These are phyloP conservation scores for Pestalotiopsis sp. DNA, from an alignment of 2,329 filamentous ascomycete genomes.

Conservation along the genomic window DNA sequence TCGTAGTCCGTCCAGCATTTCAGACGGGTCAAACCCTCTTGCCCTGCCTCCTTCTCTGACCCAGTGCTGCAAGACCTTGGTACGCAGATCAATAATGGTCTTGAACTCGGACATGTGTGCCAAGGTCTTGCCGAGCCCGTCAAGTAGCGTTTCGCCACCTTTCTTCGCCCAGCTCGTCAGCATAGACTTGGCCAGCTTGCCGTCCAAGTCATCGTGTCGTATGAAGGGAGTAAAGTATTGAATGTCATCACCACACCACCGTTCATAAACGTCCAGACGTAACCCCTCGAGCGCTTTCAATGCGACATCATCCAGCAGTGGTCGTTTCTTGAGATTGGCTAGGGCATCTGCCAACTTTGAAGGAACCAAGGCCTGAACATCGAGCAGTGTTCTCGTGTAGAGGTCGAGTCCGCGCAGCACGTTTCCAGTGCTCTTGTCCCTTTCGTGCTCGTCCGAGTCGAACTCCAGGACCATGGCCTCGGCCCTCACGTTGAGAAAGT, in stretches of 20 bases:
- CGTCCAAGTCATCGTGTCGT: constrained; percentile 74
- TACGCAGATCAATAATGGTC: constrained; percentile 69
- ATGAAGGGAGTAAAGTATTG: constrained; percentile 86
- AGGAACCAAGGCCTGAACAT: constrained; percentile 77
- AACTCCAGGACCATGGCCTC: constrained; percentile 68
- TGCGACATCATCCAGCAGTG: constrained; percentile 71
- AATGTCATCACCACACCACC: constrained; percentile 83
- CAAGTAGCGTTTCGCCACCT: constrained; percentile 59
- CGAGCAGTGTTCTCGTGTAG: constrained; percentile 75
- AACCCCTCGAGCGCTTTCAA: constrained; percentile 69
- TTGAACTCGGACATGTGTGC: constrained; percentile 65
- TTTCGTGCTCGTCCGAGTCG: constrained; percentile 46
- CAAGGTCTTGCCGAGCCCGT: constrained; percentile 64
- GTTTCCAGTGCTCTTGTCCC: constrained; percentile 41
- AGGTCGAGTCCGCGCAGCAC: constrained; percentile 69
- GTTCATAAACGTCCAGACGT: constrained; percentile 74
- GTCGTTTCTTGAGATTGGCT: constrained; percentile 65
- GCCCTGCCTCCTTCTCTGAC: constrained; percentile 67
- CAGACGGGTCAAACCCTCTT: constrained; percentile 66
- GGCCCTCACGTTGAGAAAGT: constrained; percentile 75
- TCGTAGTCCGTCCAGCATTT: constrained; percentile 70
- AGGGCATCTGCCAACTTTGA: constrained; percentile 71
- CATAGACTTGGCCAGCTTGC: constrained; percentile 59
- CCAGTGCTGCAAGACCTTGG: constrained; percentile 73
- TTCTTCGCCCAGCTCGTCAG: constrained; percentile 65